Evolutionary conservation across 2,329 filamentous ascomycete genomes (phyloP).

Genomic region (Neoscytalidium dimidiatum): DNA sequence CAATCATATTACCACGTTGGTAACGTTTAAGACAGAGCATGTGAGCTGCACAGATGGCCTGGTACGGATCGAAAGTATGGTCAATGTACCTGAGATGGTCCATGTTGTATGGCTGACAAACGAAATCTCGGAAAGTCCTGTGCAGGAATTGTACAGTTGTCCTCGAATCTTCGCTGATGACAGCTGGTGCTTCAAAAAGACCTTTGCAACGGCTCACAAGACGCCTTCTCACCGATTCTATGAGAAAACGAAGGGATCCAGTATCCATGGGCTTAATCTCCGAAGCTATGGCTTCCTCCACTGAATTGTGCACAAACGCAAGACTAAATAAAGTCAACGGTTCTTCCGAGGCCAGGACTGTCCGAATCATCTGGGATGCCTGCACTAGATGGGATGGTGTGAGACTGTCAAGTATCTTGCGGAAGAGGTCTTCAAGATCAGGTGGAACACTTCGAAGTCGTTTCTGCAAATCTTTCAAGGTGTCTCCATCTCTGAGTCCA

Average conservation of each 20-base stretch:
- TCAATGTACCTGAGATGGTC: neutral
- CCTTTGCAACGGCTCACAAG: constrained; percentile 23
- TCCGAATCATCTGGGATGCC: constrained; percentile 22
- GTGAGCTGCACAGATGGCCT: neutral
- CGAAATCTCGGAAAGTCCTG: constrained; percentile 23
- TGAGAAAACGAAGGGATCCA: neutral
- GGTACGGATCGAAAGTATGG: neutral
- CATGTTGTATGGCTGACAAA: neutral
- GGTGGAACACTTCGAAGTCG: constrained; percentile 20
- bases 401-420: constrained; percentile 5
- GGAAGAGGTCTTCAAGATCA: constrained; percentile 23
- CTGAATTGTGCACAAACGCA: constrained; percentile 18
- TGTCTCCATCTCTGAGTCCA: constrained; percentile 22
- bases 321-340: constrained; percentile 16
- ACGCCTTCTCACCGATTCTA: neutral
- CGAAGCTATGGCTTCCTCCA: neutral
- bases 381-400: neutral
- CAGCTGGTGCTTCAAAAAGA: constrained; percentile 19
- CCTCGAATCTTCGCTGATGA: neutral
- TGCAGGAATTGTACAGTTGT: constrained; percentile 21
- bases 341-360: neutral
- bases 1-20: too few species aligned
- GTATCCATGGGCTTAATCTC: neutral
- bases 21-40: neutral
- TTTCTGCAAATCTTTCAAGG: constrained; percentile 12